Evolutionary conservation across 306 rosid genomes (phyloP).

Genomic region (Rosa persica): DNA sequence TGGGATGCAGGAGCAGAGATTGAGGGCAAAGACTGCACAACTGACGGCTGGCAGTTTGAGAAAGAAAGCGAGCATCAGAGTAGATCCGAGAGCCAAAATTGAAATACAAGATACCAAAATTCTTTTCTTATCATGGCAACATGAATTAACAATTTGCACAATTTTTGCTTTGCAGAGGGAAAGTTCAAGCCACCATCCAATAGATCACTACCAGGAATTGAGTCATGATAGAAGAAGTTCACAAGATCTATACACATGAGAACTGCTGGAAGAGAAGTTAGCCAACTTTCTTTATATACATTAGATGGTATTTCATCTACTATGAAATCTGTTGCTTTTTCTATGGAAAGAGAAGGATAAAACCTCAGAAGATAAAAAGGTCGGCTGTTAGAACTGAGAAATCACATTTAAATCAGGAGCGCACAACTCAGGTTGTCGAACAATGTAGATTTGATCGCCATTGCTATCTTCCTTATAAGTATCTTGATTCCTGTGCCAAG

Average conservation of each 20-base stretch:
- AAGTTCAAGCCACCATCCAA: too few relatives aligned
- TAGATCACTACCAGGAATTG: too few relatives aligned
- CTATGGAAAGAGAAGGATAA: background rate
- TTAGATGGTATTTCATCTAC: too few relatives aligned
- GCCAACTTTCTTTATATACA: too few relatives aligned
- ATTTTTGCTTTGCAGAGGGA: too few relatives aligned
- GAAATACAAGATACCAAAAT: too few relatives aligned
- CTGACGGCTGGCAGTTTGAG: slow-evolving; percentile 33
- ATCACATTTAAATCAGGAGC: slow-evolving; percentile 39
- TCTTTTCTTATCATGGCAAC: too few relatives aligned
- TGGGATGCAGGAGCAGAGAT: slow-evolving; percentile 34
- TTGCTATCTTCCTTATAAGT: slow-evolving; percentile 51
- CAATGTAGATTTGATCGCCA: slow-evolving; percentile 80
- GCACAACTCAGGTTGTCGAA: slow-evolving; percentile 74
- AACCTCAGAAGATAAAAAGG: background rate
- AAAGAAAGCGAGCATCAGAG: background rate
- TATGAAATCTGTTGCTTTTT: background rate
- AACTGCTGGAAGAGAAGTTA: too few relatives aligned
- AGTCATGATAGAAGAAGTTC: too few relatives aligned
- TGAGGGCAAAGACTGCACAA: slow-evolving; percentile 19
- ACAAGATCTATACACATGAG: too few relatives aligned
- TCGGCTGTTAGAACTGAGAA: slow-evolving; percentile 22
- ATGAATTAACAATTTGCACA: too few relatives aligned
- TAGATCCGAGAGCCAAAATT: background rate
- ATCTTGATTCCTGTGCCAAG: slow-evolving; percentile 93